Evolutionary conservation across 805 yeast species (phyloP), one percentile per base, ranked within the genome.

Genomic region (Starmerella cellae): DNA sequence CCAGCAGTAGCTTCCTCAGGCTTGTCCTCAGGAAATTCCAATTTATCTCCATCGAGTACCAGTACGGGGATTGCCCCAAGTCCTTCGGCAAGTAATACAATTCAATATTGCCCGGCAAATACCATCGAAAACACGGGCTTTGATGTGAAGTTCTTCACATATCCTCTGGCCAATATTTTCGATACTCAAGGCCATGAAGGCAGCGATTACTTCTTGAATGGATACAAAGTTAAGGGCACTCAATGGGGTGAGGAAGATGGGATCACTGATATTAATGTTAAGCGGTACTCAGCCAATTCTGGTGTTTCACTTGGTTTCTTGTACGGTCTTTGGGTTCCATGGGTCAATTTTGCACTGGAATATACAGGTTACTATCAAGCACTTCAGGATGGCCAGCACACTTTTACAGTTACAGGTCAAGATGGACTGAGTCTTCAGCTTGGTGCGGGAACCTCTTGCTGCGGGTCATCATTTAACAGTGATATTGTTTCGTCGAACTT

Each of bases 391-490:
- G 38, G 38, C 13, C 5, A 20, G 6, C 22, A 35, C n/a, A 9
- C 10, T 5, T 35, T 35, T 19, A 6, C 16, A 16, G 31, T 35
- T 8, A 9, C 18, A 9, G 31, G 30, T 35, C 10, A 35, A 9
- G 38, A 35, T 21, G 38, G 34, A 11, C 30, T 35, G 21, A 35
- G 38, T 21, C 8, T 35, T 20, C 38, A 35, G n/a, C 6, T 35
- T 5, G 38, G 38, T 9, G 11, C n/a, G 14, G 35, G n/a, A 6
- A 11, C 27, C n/a, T 5, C 8, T 5, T 20, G 38, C 38, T 35
- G 38, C 20, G 38, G 38, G 14, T 9, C 10, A 10, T n/a, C n/a
- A n/a, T 35, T 35, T 21, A 19, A 35, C n/a, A n/a, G 23, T 13
- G n/a, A 34, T 6, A 17, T 34, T 14, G 27, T 34, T 17, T n/a